Evolutionary conservation across 768 basidiomycete genomes (phyloP).

Genomic region (Hygrocybe punicea): DNA sequence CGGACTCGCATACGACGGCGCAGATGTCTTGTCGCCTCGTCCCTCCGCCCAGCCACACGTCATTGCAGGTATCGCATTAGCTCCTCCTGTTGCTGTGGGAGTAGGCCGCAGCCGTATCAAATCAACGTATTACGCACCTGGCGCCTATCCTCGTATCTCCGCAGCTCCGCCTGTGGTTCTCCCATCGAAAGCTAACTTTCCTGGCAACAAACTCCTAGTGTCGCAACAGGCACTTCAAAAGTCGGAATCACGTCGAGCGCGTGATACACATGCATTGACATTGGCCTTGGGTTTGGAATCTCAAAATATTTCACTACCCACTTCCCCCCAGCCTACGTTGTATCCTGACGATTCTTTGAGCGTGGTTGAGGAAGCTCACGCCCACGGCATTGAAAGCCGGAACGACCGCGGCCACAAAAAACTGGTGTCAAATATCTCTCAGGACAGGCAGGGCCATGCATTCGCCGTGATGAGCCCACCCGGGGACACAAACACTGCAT

Average conservation of each 20-base stretch:
- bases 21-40: slow-evolving; percentile 46
- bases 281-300: slow-evolving; percentile 40
- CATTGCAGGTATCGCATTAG: slow-evolving; percentile 24
- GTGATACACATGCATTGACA: slow-evolving; percentile 38
- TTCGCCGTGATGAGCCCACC: not conserved
- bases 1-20: slow-evolving; percentile 52
- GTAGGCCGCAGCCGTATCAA: slow-evolving; percentile 66
- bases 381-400: slow-evolving; percentile 15
- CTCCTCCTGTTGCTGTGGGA: slow-evolving; percentile 22
- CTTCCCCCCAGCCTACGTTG: slow-evolving; percentile 60
- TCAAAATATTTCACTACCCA: slow-evolving; percentile 27
- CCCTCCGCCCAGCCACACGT: slow-evolving; percentile 20
- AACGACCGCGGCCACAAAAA: slow-evolving; percentile 26
- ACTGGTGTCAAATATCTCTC: slow-evolving; percentile 25
- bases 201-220: slow-evolving; percentile 35
- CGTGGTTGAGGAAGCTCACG: slow-evolving; percentile 38
- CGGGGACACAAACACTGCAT: slow-evolving; percentile 43
- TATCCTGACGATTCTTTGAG: slow-evolving; percentile 74
- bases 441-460: not conserved
- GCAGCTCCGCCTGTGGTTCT: slow-evolving; percentile 34
- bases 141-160: slow-evolving; percentile 54
- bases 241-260: slow-evolving; percentile 43
- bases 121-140: slow-evolving; percentile 60
- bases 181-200: slow-evolving; percentile 10
- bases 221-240: slow-evolving; percentile 37